These are phyloP conservation scores for Spathaspora gorwiae DNA, from an alignment of 805 yeast species.

Conservation along the genomic window DNA sequence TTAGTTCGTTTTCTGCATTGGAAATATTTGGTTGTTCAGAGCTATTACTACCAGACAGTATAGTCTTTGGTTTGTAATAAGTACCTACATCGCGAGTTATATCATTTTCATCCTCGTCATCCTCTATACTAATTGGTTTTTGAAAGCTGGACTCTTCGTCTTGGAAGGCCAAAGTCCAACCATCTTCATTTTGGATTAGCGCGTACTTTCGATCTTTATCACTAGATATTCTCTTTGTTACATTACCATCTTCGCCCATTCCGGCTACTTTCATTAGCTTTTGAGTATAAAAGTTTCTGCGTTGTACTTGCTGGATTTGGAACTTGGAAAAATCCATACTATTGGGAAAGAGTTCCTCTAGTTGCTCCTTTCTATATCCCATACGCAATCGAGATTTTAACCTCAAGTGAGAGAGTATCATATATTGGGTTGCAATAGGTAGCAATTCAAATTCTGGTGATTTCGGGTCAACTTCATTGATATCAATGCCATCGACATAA, in stretches of 20 bases:
- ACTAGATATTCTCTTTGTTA: conserved; percentile 68
- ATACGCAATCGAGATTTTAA: conserved; percentile 83
- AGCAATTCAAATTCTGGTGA: conserved; percentile 70
- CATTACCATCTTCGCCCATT: conserved; percentile 53
- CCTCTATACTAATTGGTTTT: conserved; percentile 52
- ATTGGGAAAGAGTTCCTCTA: conserved; percentile 75
- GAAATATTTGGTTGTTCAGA: conserved; percentile 1
- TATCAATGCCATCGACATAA: conserved; percentile 64
- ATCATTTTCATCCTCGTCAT: conserved; percentile 17
- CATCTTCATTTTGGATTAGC: conserved; percentile 70
- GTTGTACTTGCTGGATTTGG: conserved; percentile 89
- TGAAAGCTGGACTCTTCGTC: conserved; percentile 35
- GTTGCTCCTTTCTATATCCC: conserved; percentile 92
- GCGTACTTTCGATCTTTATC: conserved; percentile 75
- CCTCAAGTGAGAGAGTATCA: conserved; percentile 77
- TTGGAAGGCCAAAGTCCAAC: conserved; percentile 71
- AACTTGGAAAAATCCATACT: conserved; percentile 87
- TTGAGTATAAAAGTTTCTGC: conserved; percentile 87
- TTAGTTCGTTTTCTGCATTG: not conserved
- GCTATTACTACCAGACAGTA: not conserved
- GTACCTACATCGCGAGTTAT: conserved; percentile 1
- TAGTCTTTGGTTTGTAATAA: not conserved
- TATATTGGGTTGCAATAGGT: conserved; percentile 86
- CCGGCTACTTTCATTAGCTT: conserved; percentile 80
- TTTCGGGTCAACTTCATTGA: conserved; percentile 75